Evolutionary conservation across 163 green algal genomes (phyloP).

Genomic region (Prototheca cutis): DNA sequence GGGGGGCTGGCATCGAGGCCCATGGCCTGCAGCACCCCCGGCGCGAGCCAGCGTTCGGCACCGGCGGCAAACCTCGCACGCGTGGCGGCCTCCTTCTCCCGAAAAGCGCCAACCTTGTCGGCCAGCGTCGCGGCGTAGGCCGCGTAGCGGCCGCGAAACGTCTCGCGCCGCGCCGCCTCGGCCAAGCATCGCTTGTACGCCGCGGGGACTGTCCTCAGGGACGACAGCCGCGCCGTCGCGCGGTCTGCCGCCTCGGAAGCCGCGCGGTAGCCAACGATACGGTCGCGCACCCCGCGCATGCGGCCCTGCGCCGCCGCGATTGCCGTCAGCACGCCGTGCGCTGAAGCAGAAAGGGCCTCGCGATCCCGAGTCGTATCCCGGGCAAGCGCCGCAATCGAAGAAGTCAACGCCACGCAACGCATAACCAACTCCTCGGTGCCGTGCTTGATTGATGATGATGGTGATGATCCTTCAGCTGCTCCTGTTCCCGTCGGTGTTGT

Average conservation of each 20-base stretch:
- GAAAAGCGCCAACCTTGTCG: slow-evolving; percentile 58
- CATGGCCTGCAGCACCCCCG: slow-evolving; percentile 46
- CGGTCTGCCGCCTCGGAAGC: slow-evolving; percentile 58
- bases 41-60: slow-evolving; percentile 51
- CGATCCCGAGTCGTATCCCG: too few species aligned
- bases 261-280: slow-evolving; percentile 58
- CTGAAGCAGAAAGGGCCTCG: too few species aligned
- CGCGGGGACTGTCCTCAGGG: slow-evolving; percentile 48
- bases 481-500: too few species aligned
- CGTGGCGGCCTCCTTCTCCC: slow-evolving; percentile 57
- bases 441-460: too few species aligned
- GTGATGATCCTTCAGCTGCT: too few species aligned
- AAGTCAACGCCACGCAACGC: too few species aligned
- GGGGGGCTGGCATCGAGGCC: slow-evolving; percentile 59
- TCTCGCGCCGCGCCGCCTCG: slow-evolving; percentile 54
- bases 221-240: slow-evolving; percentile 55
- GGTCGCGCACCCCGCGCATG: slow-evolving; percentile 74
- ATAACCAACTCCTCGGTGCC: too few species aligned
- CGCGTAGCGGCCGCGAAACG: slow-evolving; percentile 46
- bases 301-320: slow-evolving; percentile 72
- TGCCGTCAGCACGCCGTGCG: slow-evolving; percentile 58
- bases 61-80: slow-evolving; percentile 48
- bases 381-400: too few species aligned
- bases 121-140: slow-evolving; percentile 56
- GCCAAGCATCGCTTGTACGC: slow-evolving; percentile 73